phyloP scores from a whole-genome alignment of 2,329 filamentous ascomycete genomes.

The Gyromitra esculenta region DNA sequence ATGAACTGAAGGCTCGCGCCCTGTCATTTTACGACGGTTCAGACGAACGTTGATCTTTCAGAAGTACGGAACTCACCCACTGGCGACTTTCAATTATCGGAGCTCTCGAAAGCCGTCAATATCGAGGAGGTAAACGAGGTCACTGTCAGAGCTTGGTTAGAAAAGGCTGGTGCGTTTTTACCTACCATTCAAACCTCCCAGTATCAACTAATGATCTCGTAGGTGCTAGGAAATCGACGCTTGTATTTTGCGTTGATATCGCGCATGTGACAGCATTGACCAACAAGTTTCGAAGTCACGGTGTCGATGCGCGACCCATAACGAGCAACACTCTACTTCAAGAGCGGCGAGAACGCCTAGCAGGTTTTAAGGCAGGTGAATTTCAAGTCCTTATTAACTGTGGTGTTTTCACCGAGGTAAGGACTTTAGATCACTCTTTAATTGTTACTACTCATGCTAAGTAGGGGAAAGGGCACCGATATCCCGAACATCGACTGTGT shows the following conservation, averaged over 20 bases:
- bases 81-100: slow-evolving; percentile 81
- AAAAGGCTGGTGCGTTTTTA: slow-evolving; percentile 66
- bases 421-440: neutral
- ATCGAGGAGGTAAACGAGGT: slow-evolving; percentile 82
- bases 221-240: slow-evolving; percentile 77
- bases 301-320: slow-evolving; percentile 85
- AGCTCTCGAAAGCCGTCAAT: slow-evolving; percentile 86
- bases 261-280: slow-evolving; percentile 81
- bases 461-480: slow-evolving; percentile 74
- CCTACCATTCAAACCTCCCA: neutral
- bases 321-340: slow-evolving; percentile 79
- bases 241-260: slow-evolving; percentile 94
- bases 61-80: slow-evolving; percentile 64
- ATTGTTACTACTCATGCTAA: neutral
- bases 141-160: slow-evolving; percentile 85
- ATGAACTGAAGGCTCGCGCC: slow-evolving; percentile 69
- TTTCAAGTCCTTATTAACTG: slow-evolving; percentile 94
- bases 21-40: slow-evolving; percentile 92
- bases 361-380: slow-evolving; percentile 77
- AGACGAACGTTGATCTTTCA: slow-evolving; percentile 81
- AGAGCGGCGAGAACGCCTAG: slow-evolving; percentile 75
- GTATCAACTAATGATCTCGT: slow-evolving; percentile 59
- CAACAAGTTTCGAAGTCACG: slow-evolving; percentile 76
- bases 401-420: slow-evolving; percentile 85
- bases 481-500: slow-evolving; percentile 98